Evolutionary conservation across 768 basidiomycete genomes (phyloP).

Genomic region (Leccinum disarticulatum): DNA sequence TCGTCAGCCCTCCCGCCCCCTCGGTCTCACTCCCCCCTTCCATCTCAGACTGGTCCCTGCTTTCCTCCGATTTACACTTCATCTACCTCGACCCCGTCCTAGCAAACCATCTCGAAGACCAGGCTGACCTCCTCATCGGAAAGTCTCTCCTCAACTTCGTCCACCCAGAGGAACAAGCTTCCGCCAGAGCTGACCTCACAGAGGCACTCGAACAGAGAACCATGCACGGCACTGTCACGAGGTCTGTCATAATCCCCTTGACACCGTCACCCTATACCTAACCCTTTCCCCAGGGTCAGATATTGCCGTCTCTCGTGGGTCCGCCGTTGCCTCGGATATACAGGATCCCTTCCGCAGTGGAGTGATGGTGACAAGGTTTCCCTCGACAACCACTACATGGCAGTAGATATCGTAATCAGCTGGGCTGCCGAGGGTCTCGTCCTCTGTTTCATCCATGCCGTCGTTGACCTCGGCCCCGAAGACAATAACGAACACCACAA

Average conservation of each 20-base stretch:
- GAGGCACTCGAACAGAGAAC: slow-evolving; percentile 72
- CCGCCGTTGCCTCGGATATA: slow-evolving; percentile 69
- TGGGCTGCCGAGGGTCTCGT: slow-evolving; percentile 86
- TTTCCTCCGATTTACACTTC: slow-evolving; percentile 73
- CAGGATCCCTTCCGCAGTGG: slow-evolving; percentile 55
- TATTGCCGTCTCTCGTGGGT: slow-evolving; percentile 76
- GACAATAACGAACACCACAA: slow-evolving; percentile 78
- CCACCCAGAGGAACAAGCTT: slow-evolving; percentile 80
- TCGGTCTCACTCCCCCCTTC: slow-evolving; percentile 14
- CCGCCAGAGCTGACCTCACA: slow-evolving; percentile 71
- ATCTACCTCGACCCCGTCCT: slow-evolving; percentile 85
- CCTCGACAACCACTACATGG: slow-evolving; percentile 75
- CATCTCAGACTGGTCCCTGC: slow-evolving; percentile 72
- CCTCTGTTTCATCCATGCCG: slow-evolving; percentile 86
- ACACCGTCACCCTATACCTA: slow-evolving; percentile 17
- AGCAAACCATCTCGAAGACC: slow-evolving; percentile 64
- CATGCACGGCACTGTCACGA: slow-evolving; percentile 81
- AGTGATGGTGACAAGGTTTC: slow-evolving; percentile 66
- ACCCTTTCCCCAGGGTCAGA: slow-evolving; percentile 56
- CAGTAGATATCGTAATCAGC: slow-evolving; percentile 87
- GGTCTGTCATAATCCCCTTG: slow-evolving; percentile 38
- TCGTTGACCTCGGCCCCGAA: slow-evolving; percentile 61
- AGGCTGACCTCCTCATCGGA: slow-evolving; percentile 68
- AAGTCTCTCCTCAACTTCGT: slow-evolving; percentile 74
- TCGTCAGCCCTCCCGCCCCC: slow-evolving; percentile 18